Evolutionary conservation across 352 stramenopile species (phyloP).

Genomic region (Pythium myriotylum): DNA sequence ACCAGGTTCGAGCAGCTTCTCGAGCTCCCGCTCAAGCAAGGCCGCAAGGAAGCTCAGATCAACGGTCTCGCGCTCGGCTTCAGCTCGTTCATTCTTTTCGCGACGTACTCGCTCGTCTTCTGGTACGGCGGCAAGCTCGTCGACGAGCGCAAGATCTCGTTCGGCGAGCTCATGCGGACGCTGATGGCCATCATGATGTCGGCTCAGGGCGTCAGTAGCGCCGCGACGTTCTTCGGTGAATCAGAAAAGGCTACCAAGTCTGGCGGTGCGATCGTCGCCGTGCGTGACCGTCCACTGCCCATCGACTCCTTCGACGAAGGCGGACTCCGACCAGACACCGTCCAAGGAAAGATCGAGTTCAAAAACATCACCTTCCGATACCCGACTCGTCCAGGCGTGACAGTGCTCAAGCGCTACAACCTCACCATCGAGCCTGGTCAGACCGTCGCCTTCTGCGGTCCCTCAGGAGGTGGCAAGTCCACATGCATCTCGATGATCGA

Average conservation of each 20-base stretch:
- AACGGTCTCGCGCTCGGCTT: no score
- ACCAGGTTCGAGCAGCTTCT: conserved; percentile 3
- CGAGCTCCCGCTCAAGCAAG: conserved; percentile 14
- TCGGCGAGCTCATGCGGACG: conserved; percentile 28
- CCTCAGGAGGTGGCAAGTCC: conserved; percentile 16
- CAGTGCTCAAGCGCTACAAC: no score
- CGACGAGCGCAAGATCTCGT: conserved; percentile 24
- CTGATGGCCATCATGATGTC: conserved; percentile 40
- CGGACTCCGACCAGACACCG: conserved; percentile 10
- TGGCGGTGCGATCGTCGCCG: conserved; percentile 31
- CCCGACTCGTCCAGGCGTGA: no score
- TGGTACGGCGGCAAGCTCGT: no score
- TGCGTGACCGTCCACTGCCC: conserved; percentile 31
- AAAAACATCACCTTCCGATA: no score
- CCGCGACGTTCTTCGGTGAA: not conserved
- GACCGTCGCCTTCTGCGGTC: no score
- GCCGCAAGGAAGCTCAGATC: conserved; percentile 10
- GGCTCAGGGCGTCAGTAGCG: conserved; percentile 20
- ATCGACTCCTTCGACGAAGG: conserved; percentile 41
- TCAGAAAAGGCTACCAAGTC: conserved; percentile 59
- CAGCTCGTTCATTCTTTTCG: no score
- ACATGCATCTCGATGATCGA: conserved; percentile 40
- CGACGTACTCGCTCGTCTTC: no score
- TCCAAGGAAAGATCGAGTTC: conserved; percentile 40
- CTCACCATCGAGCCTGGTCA: no score